Evolutionary conservation across 2,329 filamentous ascomycete species (phyloP), one percentile per base, ranked within the genome.

Genomic region (Colletotrichum sp.): DNA sequence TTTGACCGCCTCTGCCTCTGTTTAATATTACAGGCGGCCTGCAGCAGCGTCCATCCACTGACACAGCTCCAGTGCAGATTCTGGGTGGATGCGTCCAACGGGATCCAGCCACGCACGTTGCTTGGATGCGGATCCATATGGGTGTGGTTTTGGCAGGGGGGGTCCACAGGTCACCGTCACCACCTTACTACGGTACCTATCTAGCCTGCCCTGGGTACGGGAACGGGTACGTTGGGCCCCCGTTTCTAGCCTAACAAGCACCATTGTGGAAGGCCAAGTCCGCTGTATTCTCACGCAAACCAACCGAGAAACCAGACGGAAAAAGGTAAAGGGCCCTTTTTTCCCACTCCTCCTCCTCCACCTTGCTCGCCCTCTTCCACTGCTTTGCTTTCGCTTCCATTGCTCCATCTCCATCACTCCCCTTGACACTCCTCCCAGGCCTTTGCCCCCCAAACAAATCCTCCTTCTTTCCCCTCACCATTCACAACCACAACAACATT

Each of bases 381-480:
- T 51, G 12, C 43, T 51, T 51, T 47, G 38, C 9, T 47, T 57
- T 71, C 61, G 57, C 62, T 62, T 73, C 34, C 38, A 18, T 47
- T 47, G 66, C 66, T 66, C 68, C 62, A 36, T 64, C 68, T 71
- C 71, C 67, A 47, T 63, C 71, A 43, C 68, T 31, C 61, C 43
- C n/a, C 64, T 34, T 38, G 43, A 47, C 43, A 47, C 43, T 70
- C 64, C 55, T 63, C 55, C 24, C 24, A 47, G 43, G 43, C 58
- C 62, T 73, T 73, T 73, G 61, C 61, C 71, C 68, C 71, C 71
- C 68, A 66, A 73, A 62, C 47, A 59, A 71, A 54, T 62, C 36
- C 58, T 57, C 66, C 57, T 63, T 69, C 47, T 66, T 75, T 66
- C 73, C 75, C 75, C 75, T 76, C 75, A 75, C 73, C 59, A 70